phyloP scores from a whole-genome alignment of 2,329 filamentous ascomycete genomes.

The Colletotrichum tofieldiae region DNA sequence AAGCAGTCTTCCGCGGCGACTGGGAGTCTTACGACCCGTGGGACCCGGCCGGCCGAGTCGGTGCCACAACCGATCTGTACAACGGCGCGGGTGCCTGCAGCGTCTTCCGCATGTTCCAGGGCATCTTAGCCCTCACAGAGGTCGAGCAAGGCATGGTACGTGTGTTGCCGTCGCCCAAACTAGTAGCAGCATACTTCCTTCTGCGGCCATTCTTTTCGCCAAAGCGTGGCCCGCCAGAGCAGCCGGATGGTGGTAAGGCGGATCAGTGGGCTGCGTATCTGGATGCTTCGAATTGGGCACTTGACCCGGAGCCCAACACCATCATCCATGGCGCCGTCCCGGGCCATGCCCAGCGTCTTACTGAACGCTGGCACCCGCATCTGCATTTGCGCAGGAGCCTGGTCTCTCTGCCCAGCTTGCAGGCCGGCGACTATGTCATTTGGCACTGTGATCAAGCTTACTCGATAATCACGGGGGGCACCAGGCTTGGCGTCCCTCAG shows the following conservation, averaged over 20 bases:
- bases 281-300: constrained; percentile 56
- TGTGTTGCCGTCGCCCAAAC: constrained; percentile 64
- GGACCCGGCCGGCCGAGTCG: constrained; percentile 77
- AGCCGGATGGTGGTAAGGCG: constrained; percentile 44
- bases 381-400: constrained; percentile 68
- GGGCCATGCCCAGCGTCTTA: constrained; percentile 71
- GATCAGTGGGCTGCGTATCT: constrained; percentile 66
- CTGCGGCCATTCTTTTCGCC: constrained; percentile 64
- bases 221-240: constrained; percentile 46
- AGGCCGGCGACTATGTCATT: constrained; percentile 71
- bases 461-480: constrained; percentile 64
- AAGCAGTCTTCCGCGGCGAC: constrained; percentile 74
- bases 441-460: constrained; percentile 73
- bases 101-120: constrained; percentile 85
- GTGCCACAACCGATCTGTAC: constrained; percentile 78
- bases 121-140: constrained; percentile 78
- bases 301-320: constrained; percentile 66
- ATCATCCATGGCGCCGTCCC: constrained; percentile 73
- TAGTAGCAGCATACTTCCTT: constrained; percentile 64
- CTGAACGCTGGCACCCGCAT: constrained; percentile 72
- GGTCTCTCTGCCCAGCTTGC: constrained; percentile 69
- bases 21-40: constrained; percentile 86
- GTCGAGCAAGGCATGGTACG: constrained; percentile 63
- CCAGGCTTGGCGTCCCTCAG: constrained; percentile 49
- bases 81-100: constrained; percentile 80